Evolutionary conservation across 148 eudicot genomes (phyloP).

Genomic region (Agrostemma githago): DNA sequence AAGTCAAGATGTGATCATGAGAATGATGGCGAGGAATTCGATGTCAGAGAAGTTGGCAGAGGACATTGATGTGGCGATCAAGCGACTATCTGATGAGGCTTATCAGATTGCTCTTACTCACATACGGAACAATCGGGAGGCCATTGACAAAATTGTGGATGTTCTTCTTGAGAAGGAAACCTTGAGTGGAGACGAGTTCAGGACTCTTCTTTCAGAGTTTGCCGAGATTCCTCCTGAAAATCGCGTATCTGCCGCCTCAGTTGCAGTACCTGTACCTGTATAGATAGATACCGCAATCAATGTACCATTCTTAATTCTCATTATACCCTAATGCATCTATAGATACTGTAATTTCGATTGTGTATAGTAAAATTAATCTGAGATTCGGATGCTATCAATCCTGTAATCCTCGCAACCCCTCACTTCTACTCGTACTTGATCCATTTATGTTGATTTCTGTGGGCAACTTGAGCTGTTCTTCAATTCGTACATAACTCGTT

Average conservation of each 20-base stretch:
- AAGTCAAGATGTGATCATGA: conserved; percentile 83
- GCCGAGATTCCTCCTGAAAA: conserved; percentile 83
- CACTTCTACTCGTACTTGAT: neutral
- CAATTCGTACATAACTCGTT: no score
- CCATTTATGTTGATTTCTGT: neutral
- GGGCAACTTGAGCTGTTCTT: neutral
- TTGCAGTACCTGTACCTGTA: conserved; percentile 51
- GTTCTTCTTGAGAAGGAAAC: conserved; percentile 92
- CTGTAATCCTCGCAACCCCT: neutral
- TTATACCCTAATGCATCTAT: neutral
- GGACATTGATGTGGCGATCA: conserved; percentile 88
- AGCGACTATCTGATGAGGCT: conserved; percentile 73
- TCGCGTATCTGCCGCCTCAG: conserved; percentile 41
- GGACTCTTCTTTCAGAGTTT: conserved; percentile 83
- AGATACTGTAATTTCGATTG: neutral
- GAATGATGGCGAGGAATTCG: conserved; percentile 99
- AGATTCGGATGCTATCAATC: neutral
- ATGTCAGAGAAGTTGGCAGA: conserved; percentile 97
- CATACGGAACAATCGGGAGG: conserved; percentile 83
- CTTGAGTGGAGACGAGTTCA: conserved; percentile 87
- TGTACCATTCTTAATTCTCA: conserved; percentile 7
- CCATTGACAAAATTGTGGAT: conserved; percentile 92
- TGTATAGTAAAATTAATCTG: neutral
- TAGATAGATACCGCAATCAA: conserved; percentile 14
- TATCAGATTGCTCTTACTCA: conserved; percentile 79